Evolutionary conservation across 768 basidiomycete genomes (phyloP), one percentile per base, ranked within the genome.

Genomic region (Lactarius psammicola): DNA sequence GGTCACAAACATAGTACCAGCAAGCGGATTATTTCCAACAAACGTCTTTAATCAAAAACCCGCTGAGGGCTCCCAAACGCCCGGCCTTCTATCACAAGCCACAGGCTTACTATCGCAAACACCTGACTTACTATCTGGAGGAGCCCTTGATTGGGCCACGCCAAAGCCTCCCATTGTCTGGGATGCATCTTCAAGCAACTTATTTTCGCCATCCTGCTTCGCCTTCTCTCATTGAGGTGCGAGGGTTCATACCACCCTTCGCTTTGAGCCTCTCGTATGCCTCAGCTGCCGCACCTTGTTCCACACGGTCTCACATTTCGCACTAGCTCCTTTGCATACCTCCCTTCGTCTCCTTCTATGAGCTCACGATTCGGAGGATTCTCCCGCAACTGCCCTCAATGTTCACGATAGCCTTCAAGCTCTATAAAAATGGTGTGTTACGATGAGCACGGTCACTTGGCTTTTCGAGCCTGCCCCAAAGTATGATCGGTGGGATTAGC

Each of bases 361-460:
- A 67, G 59, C 31, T 63, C 38, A 54, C 62, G n/a, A 18, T 67
- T 46, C 66, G 62, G 40, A 23, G 36, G 23, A 46, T 44, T 33
- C 30, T 46, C 49, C 62, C 66, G 18, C 40, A 17, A 23, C 6
- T 67, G 10, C 66, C 66, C 18, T 59, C 66, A 44, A 9, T 59
- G 20, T 13, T 63, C 10, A 8, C 26, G 33, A 55, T 67, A 15
- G 42, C 28, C 33, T 55, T 63, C 40, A 34, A 46, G 10, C 57
- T 67, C 57, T 33, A 54, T 63, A 56, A 67, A 38, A 38, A 20
- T 30, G 61, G 62, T 8, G 1, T 55, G 28, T 51, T 67, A 59
- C 66, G 31, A 23, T 63, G 1, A 42, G 38, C 4, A 59, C 66
- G 2, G 17, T 63, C 20, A 46, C 42, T 36, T 67, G 61, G 66